These are phyloP conservation scores for Stagonosporopsis vannaccii DNA, from an alignment of 2,329 filamentous ascomycete species.

Conservation along the genomic window DNA sequence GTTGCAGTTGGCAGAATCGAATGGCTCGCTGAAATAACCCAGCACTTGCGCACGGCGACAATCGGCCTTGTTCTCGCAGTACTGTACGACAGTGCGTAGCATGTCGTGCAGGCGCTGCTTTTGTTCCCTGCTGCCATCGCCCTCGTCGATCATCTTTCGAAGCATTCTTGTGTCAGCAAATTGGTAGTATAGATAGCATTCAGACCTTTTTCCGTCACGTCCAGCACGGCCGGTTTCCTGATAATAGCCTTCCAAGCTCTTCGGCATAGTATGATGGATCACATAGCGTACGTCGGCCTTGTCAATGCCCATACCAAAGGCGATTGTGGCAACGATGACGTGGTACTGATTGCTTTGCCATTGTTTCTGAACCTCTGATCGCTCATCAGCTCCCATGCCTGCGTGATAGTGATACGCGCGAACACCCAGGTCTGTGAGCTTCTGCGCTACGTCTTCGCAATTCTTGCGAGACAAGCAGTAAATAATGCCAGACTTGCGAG, in stretches of 20 bases:
- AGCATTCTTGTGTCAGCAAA: constrained; percentile 78
- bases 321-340: constrained; percentile 96
- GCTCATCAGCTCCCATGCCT: constrained; percentile 71
- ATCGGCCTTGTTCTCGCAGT: constrained; percentile 86
- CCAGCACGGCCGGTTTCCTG: constrained; percentile 97
- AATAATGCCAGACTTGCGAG: constrained; percentile 82
- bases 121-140: constrained; percentile 77
- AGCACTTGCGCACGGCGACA: constrained; percentile 89
- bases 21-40: constrained; percentile 91
- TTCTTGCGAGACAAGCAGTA: constrained; percentile 88
- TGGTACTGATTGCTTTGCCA: constrained; percentile 85
- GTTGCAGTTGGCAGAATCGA: constrained; percentile 74
- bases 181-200: constrained; percentile 89
- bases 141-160: constrained; percentile 82
- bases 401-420: constrained; percentile 88
- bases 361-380: constrained; percentile 73
- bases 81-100: constrained; percentile 84
- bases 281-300: constrained; percentile 97
- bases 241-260: constrained; percentile 97
- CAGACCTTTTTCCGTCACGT: constrained; percentile 84
- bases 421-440: constrained; percentile 71
- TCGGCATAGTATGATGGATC: constrained; percentile 90
- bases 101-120: constrained; percentile 85
- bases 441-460: constrained; percentile 79
- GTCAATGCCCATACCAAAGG: constrained; percentile 99